A percentile compares a stretch with the other conserved stretches of the same genome.
Evolutionary conservation across 2,329 filamentous ascomycete species (phyloP).

Genomic region (Fusarium pseudograminearum): DNA sequence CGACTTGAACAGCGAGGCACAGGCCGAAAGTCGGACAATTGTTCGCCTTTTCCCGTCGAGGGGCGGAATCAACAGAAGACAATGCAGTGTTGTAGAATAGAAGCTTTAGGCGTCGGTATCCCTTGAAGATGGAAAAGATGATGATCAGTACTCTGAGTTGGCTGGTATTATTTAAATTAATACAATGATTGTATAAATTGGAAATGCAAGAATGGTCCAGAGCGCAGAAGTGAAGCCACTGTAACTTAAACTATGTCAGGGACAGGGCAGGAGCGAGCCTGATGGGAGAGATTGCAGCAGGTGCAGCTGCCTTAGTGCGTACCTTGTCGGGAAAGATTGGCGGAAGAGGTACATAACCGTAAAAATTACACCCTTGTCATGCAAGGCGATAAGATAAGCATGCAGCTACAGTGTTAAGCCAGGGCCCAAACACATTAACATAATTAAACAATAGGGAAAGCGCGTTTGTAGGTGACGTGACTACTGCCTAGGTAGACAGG

Average conservation of each 20-base stretch:
- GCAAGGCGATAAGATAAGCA: conserved; percentile 42
- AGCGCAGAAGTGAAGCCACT: conserved; percentile 25
- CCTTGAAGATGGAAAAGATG: neutral
- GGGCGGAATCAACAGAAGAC: neutral
- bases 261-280: conserved; percentile 20
- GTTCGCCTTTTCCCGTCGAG: conserved; percentile 9
- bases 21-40: conserved; percentile 37
- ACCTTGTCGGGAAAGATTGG: conserved; percentile 26
- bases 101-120: neutral
- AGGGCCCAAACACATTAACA: neutral
- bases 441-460: neutral
- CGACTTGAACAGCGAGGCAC: conserved; percentile 20
- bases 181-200: conserved; percentile 20
- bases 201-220: conserved; percentile 24
- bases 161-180: conserved; percentile 11
- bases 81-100: neutral
- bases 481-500: no score
- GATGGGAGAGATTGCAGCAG: conserved; percentile 25
- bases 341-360: conserved; percentile 13
- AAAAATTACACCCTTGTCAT: conserved; percentile 32
- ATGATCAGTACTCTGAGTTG: neutral
- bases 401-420: neutral
- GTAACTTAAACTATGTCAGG: conserved; percentile 24
- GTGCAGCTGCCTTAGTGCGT: conserved; percentile 22
- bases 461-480: neutral